phyloP scores from a whole-genome alignment of 805 yeast species.

The Peterozyma toletana region DNA sequence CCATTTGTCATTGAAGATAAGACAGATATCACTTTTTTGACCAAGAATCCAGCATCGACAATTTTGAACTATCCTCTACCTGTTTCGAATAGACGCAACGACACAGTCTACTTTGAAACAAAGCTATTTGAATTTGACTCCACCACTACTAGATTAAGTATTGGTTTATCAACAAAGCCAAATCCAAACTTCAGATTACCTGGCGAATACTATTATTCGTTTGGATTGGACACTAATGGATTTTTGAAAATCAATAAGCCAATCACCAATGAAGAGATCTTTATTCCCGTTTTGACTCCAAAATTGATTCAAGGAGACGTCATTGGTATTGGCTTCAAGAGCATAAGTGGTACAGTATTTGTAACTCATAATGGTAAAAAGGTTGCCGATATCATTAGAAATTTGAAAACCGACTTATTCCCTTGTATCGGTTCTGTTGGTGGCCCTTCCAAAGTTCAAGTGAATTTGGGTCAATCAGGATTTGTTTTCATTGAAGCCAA shows the following conservation, averaged over 20 bases:
- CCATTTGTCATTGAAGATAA: constrained; percentile 24
- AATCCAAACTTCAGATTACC: constrained; percentile 73
- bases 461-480: constrained; percentile 77
- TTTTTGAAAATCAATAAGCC: constrained; percentile 62
- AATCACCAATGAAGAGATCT: constrained; percentile 34
- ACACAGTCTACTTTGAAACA: constrained; percentile 62
- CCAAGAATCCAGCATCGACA: constrained; percentile 16
- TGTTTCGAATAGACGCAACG: constrained; percentile 28
- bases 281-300: constrained; percentile 37
- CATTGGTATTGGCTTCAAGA: constrained; percentile 47
- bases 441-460: constrained; percentile 40
- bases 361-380: constrained; percentile 52
- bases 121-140: constrained; percentile 34
- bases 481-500: constrained; percentile 89
- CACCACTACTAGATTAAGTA: constrained; percentile 45
- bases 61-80: constrained; percentile 26
- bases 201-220: constrained; percentile 62
- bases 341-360: constrained; percentile 40
- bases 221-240: constrained; percentile 71
- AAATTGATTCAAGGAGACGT: constrained; percentile 46
- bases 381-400: constrained; percentile 40
- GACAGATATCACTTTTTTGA: constrained; percentile 21
- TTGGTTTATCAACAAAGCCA: constrained; percentile 67
- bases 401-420: constrained; percentile 39
- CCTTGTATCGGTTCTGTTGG: constrained; percentile 49